Evolutionary conservation across 2,329 filamentous ascomycete genomes (phyloP).

Genomic region (Cordyceps farinosa): DNA sequence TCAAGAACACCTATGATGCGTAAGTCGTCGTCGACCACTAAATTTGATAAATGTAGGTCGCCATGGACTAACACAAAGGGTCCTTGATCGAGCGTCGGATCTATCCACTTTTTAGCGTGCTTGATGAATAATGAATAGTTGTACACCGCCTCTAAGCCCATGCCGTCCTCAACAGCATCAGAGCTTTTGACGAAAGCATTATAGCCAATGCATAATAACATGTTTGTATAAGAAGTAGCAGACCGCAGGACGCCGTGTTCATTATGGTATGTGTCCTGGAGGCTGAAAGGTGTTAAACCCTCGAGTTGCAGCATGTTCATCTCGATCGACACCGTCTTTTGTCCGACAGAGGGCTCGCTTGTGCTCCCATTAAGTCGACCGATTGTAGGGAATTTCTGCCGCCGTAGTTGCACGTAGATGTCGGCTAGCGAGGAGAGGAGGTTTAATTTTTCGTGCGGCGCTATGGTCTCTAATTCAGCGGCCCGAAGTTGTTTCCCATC

Average conservation of each 20-base stretch:
- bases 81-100: conserved; percentile 10
- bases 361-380: not conserved
- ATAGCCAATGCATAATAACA: conserved; percentile 16
- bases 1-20: conserved; percentile 18
- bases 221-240: not conserved
- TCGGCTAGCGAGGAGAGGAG: not conserved
- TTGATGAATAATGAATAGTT: not conserved
- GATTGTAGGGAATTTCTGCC: not conserved
- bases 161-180: not conserved
- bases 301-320: not conserved
- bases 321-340: not conserved
- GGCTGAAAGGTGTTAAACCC: not conserved
- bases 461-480: not conserved
- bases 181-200: conserved; percentile 17
- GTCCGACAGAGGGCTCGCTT: not conserved
- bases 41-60: conserved; percentile 18
- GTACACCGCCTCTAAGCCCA: not conserved
- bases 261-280: not conserved
- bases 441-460: not conserved
- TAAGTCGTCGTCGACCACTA: conserved; percentile 18
- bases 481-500: not conserved
- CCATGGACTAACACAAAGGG: conserved; percentile 21
- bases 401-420: not conserved
- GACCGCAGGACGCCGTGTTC: not conserved
- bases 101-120: conserved; percentile 16